Evolutionary conservation across 306 rosid genomes (phyloP), one percentile per base, ranked within the genome.

Genomic region (Dalbergia cultrata): DNA sequence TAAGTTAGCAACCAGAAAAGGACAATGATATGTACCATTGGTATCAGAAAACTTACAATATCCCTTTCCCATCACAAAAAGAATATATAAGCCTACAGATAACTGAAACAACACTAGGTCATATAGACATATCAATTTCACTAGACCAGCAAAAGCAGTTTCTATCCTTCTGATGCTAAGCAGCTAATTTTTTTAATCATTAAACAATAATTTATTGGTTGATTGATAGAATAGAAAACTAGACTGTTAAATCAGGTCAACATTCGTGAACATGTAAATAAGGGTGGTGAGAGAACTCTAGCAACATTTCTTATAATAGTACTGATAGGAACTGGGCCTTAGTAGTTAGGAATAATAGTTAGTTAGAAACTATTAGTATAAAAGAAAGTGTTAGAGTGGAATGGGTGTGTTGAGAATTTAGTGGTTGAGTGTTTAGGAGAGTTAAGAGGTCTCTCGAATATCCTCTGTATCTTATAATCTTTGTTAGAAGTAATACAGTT

Each of bases 201-300:
- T 56, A 33, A 75, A 50, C 53, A 79, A 72, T 13, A 73, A 72
- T 37, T 19, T 35, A 53, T 31, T 52, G 39, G 49, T 54, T 39
- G 45, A 31, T 13, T 14, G 52, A 61, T 49, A 57, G 53, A 76
- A 72, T 49, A 76, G 69, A 80, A 58, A 76, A 34, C 53, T 52
- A 63, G 58, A 74, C 53, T 35, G 59, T 44, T 56, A 67, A 67
- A 76, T 77, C 62, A 77, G 59, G 54, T 69, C 60, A 70, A 54
- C 26, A 80, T 77, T 60, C 67, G 13, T 12, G 67, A 75, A 58
- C n/a, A 52, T 33, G 13, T 14, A 77, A 80, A 67, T 19, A 56
- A 83, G 81, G 54, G 70, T 37, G 56, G 33, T 39, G 63, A 68
- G 53, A 54, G 34, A 81, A 74, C 52, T 60, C 21, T 43, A 47